phyloP scores from a whole-genome alignment of 768 basidiomycete genomes.

The Chalciporus chontae region DNA sequence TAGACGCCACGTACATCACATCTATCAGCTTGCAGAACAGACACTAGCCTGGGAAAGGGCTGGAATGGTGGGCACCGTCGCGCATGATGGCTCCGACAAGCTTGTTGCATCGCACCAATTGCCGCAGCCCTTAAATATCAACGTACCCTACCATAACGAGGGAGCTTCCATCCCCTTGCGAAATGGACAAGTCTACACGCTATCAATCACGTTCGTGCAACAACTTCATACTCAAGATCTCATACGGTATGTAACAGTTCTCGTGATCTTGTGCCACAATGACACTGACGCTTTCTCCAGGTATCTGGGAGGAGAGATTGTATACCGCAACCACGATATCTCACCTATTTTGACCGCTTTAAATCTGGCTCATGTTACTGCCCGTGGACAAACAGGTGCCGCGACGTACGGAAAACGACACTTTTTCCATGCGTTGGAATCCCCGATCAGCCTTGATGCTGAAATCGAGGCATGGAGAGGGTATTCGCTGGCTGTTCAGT shows the following conservation, averaged over 20 bases:
- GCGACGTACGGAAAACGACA: not conserved
- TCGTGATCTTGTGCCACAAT: not conserved
- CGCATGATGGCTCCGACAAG: slow-evolving; percentile 44
- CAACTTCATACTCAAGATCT: not conserved
- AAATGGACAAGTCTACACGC: not conserved
- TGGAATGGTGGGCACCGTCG: slow-evolving; percentile 35
- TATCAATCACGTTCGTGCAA: not conserved
- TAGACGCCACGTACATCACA: slow-evolving; percentile 19
- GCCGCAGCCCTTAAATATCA: not conserved
- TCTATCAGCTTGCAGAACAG: slow-evolving; percentile 45
- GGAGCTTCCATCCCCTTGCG: not conserved
- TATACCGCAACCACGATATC: too few relatives aligned
- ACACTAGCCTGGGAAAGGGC: slow-evolving; percentile 36
- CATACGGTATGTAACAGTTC: too few relatives aligned
- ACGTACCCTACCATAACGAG: not conserved
- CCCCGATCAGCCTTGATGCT: not conserved
- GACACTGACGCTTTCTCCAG: too few relatives aligned
- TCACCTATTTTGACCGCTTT: too few relatives aligned
- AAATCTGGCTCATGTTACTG: not conserved
- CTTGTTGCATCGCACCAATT: slow-evolving; percentile 36
- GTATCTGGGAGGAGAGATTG: too few relatives aligned
- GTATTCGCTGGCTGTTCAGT: not conserved
- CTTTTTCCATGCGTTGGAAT: not conserved
- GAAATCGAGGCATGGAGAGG: not conserved
- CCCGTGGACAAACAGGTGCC: not conserved